Evolutionary conservation across 2,329 filamentous ascomycete genomes (phyloP), one percentile per base, ranked within the genome.

Genomic region (Phoma sp.): DNA sequence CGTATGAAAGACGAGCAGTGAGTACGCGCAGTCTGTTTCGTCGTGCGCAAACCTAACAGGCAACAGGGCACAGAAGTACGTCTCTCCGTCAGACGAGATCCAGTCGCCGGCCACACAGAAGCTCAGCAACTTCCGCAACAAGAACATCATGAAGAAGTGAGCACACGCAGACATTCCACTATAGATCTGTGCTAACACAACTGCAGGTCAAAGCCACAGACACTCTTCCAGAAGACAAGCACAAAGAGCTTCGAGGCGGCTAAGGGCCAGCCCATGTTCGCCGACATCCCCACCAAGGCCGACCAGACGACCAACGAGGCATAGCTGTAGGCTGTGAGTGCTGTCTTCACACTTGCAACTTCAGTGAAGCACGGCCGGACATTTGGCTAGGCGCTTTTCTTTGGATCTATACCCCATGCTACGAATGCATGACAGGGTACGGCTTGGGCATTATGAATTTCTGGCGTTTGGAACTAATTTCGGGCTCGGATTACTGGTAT

Each of bases 61-160:
- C 8, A 40, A 62, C 65, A 76, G 78, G 63, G 77, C 78, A 46
- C 79, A 81, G 66, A 79, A 83, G 63, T 94, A 93, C 77, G 81
- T 93, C 74, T 93, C 89, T 17, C 91, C 91, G 2, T 93, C 90
- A n/a, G 91, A 96, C 76, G 87, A 86, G 77, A 93, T 96, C 80
- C 90, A 92, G 87, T 92, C 89, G 67, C 91, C 91, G 32, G 92
- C 90, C 76, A 90, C 88, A 17, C 88, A 90, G 75, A 95, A 95
- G 83, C 84, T 95, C 68, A 89, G 84, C 61, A 88, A 89, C 36
- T 86, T 93, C 76, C 89, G 90, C 77, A 90, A 85, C 78, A 92
- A 92, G 81, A 88, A 91, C 70, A 87, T 87, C 60, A 84, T 84
- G 78, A 94, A 92, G 88, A 91, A 82, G 73, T 77, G 65, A 53